Base-by-base conservation (phyloP, 495 filamentous ascomycete genomes). In the Penicillium egyptiacum region DNA sequence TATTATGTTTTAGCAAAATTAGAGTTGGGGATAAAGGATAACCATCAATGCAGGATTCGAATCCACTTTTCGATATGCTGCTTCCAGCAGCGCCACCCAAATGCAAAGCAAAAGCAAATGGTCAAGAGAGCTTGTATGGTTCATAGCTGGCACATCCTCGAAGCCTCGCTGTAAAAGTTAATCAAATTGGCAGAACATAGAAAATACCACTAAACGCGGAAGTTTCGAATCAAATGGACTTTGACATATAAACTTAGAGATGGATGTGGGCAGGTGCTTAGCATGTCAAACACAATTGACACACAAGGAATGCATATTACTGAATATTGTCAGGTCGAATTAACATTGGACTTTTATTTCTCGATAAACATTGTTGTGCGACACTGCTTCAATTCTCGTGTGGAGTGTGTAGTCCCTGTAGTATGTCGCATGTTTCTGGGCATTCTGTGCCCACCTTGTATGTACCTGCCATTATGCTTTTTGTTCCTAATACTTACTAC, bases 141-240 rank as follows among this genome's bases (percentile, higher is more conserved):
- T 17, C 33, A n/a, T 35, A 35, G 33, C 33, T 35, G 12, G 12
- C 12, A 35, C 12, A 12, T 5, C 12, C 33, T 35, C 4, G 12
- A 16, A 35, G 12, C 4, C 30, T 33, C 30, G 30, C 33, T n/a
- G 33, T 7, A 16, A 37, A 37, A 37, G 14, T 14, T 5, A 16
- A 35, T 0, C 6, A 2, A 35, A 35, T 35, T 35, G 5, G 33
- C 12, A 16, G 33, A 5, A 6, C 33, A 0, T 4, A 88, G 84
- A 8, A 9, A 9, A 28, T 8, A 28, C 26, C 2, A 33, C 30
- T 33, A 11, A 12, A 33, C 11, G 30, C 10, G 30, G 30, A 33
- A 33, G 10, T 40, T 17, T 8, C 0, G 3, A 40, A 40, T 40
- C 8, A 17, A 40, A 12, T 9, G 37, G 14, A 8, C 19, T 20